These are phyloP conservation scores for Tuber aestivum DNA, from an alignment of 495 filamentous ascomycete genomes.

Conservation along the genomic window DNA sequence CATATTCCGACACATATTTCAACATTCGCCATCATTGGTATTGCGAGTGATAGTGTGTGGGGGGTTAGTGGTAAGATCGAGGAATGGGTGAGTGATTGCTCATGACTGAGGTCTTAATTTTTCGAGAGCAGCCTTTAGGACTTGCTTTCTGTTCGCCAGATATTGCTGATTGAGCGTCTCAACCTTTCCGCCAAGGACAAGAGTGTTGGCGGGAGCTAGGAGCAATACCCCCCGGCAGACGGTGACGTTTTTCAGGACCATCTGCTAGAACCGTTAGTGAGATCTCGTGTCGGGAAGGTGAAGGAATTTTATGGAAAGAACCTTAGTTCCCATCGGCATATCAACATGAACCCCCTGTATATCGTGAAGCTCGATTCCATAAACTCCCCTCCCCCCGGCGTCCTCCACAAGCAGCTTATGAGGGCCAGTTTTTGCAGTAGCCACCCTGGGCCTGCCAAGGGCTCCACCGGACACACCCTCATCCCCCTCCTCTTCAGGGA, in stretches of 20 bases:
- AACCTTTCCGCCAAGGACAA: slow-evolving; percentile 78
- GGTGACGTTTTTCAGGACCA: slow-evolving; percentile 56
- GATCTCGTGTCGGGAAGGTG: neutral
- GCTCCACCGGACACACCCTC: slow-evolving; percentile 23
- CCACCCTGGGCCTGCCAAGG: neutral
- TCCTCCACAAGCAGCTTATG: slow-evolving; percentile 83
- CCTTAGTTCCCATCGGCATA: slow-evolving; percentile 72
- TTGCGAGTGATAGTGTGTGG: neutral
- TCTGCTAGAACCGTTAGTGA: neutral
- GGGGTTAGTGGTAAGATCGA: neutral
- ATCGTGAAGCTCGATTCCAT: slow-evolving; percentile 64
- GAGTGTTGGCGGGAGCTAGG: slow-evolving; percentile 59
- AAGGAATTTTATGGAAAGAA: neutral
- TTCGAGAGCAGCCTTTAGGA: slow-evolving; percentile 57
- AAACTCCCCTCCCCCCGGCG: slow-evolving; percentile 59
- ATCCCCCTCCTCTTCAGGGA: slow-evolving; percentile 51
- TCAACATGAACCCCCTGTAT: slow-evolving; percentile 60
- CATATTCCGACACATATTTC: too few relatives aligned
- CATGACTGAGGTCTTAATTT: slow-evolving; percentile 30
- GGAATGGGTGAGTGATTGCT: neutral
- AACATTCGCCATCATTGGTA: neutral
- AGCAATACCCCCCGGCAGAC: slow-evolving; percentile 74
- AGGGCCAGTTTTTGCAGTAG: slow-evolving; percentile 50
- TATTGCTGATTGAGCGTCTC: slow-evolving; percentile 72
- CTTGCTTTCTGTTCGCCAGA: slow-evolving; percentile 64